Evolutionary conservation across 108 stramenopile genomes (phyloP).

Genomic region (Nitzschia sp.): DNA sequence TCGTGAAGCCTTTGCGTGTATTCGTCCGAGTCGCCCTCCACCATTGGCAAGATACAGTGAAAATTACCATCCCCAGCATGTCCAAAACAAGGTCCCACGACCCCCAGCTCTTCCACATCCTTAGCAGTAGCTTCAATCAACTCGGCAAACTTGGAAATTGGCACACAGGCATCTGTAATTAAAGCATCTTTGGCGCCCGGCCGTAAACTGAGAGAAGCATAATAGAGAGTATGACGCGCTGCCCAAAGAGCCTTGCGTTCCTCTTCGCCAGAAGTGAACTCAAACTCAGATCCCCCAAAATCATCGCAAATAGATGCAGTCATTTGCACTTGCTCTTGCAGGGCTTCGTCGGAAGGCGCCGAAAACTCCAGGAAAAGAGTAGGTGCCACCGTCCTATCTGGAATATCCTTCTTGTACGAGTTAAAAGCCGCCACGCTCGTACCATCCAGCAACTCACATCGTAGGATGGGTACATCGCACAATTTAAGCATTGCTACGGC

Average conservation of each 20-base stretch:
- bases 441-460: slow-evolving; percentile 86
- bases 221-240: slow-evolving; percentile 85
- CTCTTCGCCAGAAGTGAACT: slow-evolving; percentile 49
- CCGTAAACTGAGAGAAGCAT: slow-evolving; percentile 70
- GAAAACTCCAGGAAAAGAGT: slow-evolving; percentile 85
- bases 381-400: slow-evolving; percentile 38
- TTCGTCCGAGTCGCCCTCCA: slow-evolving; percentile 65
- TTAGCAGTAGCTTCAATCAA: slow-evolving; percentile 69
- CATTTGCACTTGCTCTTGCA: slow-evolving; percentile 51
- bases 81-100: slow-evolving; percentile 90
- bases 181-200: slow-evolving; percentile 60
- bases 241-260: slow-evolving; percentile 84
- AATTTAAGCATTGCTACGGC: slow-evolving; percentile 72
- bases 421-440: slow-evolving; percentile 76
- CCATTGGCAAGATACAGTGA: slow-evolving; percentile 86
- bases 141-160: slow-evolving; percentile 84
- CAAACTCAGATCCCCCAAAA: slow-evolving; percentile 58
- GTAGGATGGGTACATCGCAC: slow-evolving; percentile 61
- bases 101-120: slow-evolving; percentile 64
- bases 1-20: slow-evolving; percentile 64
- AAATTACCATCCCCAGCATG: slow-evolving; percentile 99
- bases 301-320: slow-evolving; percentile 59
- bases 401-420: slow-evolving; percentile 15
- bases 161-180: slow-evolving; percentile 95
- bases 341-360: slow-evolving; percentile 47